Evolutionary conservation across 257 asterid species (phyloP).

Genomic region (Solanum ossicruentum): DNA sequence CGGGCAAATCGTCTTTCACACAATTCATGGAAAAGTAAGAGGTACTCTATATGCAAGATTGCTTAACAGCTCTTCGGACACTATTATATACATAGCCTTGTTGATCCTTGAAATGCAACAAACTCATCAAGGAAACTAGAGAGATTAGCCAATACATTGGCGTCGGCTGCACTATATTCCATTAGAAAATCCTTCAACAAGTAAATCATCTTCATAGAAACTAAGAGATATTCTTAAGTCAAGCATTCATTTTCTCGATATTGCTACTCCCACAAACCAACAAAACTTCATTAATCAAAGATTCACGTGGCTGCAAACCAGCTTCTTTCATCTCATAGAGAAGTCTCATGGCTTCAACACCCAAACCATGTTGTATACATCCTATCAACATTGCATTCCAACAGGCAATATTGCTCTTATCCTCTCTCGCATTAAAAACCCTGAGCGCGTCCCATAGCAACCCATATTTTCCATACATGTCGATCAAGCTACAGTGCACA

Average conservation of each 20-base stretch:
- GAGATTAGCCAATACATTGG: neutral
- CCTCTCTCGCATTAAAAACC: conserved; percentile 20
- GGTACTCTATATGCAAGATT: neutral
- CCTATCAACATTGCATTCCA: conserved; percentile 47
- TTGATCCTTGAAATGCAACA: neutral
- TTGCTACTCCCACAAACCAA: conserved; percentile 24
- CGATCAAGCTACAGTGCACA: conserved; percentile 59
- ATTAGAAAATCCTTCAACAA: neutral
- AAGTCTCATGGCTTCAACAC: conserved; percentile 31
- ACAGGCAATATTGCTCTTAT: conserved; percentile 26
- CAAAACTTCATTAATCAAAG: conserved; percentile 31
- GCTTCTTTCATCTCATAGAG: conserved; percentile 42
- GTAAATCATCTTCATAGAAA: neutral
- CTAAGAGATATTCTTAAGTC: neutral
- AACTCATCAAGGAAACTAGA: neutral
- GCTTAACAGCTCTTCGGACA: neutral
- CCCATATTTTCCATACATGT: conserved; percentile 54
- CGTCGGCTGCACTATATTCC: neutral
- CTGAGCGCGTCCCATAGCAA: conserved; percentile 27
- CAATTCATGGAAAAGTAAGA: neutral
- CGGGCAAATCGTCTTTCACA: neutral
- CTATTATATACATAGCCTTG: neutral
- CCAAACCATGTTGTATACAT: conserved; percentile 33
- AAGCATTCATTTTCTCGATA: neutral
- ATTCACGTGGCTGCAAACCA: conserved; percentile 39